A percentile compares a stretch with the other conserved stretches of the same genome.
Conservation (phyloP, 345 rosid genomes). For the Firmiana major region DNA sequence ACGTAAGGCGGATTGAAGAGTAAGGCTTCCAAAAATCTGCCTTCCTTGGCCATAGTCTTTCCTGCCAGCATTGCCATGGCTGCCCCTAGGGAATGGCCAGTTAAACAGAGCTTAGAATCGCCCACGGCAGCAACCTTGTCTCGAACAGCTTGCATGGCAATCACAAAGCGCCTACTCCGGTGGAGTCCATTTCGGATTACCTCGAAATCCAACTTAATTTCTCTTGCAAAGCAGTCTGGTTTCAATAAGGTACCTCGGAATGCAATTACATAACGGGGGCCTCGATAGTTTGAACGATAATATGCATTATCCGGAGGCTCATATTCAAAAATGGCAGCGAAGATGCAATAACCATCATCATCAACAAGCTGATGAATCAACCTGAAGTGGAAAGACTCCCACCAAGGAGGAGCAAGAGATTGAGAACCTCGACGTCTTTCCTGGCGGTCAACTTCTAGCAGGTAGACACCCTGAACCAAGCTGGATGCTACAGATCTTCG, state of each 20-base stretch:
- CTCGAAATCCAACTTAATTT: conserved; percentile 51
- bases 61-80: conserved; percentile 73
- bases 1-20: conserved; percentile 79
- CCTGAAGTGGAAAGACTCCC: conserved; percentile 63
- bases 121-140: conserved; percentile 53
- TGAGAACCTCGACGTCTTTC: conserved; percentile 44
- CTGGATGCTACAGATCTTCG: conserved; percentile 67
- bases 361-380: conserved; percentile 53
- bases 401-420: conserved; percentile 77
- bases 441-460: conserved; percentile 78
- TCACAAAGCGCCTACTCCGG: conserved; percentile 51
- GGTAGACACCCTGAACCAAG: conserved; percentile 69
- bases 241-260: conserved; percentile 72
- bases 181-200: conserved; percentile 60
- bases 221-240: conserved; percentile 51
- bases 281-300: conserved; percentile 23
- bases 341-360: conserved; percentile 53
- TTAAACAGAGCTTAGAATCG: conserved; percentile 63
- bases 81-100: conserved; percentile 89
- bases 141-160: conserved; percentile 65
- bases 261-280: conserved; percentile 62
- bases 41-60: conserved; percentile 60
- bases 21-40: conserved; percentile 48
- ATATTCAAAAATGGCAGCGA: conserved; percentile 75
- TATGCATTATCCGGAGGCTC: conserved; percentile 30